Base-by-base conservation (phyloP, 2,329 filamentous ascomycete species). In the Microcyclospora tardicrescens region DNA sequence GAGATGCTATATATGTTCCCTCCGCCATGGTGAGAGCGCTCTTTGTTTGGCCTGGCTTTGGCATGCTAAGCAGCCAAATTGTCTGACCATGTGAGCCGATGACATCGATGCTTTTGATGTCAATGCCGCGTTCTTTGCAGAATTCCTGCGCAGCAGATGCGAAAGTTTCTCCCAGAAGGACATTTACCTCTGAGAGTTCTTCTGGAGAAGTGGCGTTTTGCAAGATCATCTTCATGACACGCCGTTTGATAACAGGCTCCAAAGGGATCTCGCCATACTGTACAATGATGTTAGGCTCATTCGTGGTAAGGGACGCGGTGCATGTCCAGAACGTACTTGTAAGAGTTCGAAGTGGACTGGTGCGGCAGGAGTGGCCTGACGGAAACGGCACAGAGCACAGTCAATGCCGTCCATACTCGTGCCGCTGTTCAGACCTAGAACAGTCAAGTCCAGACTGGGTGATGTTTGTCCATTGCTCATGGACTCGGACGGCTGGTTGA, bases 71-170 rank as follows among this genome's bases (percentile, higher is more conserved):
- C 5, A 74, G 58, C 69, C 69, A 76, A 45, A 73, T 72, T 9
- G 72, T 76, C 55, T 75, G 72, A 11, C 72, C 72, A 45, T 77
- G 71, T 2, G 70, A 73, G 16, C 72, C 72, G 29, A 77, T 63
- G 15, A 63, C 64, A 45, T 77, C 72, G 42, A 77, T 67, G 6
- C 60, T 60, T 12, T 59, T 52, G 14, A 67, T 54, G 10, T 63
- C 47, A 32, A 74, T 55, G 15, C 56, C 45, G 34, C 71, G 52
- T 35, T 64, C 60, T 13, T 59, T 49, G 47, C 63, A 69, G 49
- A 77, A 77, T 19, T 62, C 50, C 28, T 65, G 59, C 31, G 67
- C 70, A 1, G 72, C 71, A 0, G 57, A 56, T 1, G 73, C 68
- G 50, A 77, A 75, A 6, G 68, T 66, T 51, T 74, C 67, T 8